These are phyloP conservation scores for Musa balbisiana DNA, from an alignment of 202 grass and related monocot species.

Conservation along the genomic window DNA sequence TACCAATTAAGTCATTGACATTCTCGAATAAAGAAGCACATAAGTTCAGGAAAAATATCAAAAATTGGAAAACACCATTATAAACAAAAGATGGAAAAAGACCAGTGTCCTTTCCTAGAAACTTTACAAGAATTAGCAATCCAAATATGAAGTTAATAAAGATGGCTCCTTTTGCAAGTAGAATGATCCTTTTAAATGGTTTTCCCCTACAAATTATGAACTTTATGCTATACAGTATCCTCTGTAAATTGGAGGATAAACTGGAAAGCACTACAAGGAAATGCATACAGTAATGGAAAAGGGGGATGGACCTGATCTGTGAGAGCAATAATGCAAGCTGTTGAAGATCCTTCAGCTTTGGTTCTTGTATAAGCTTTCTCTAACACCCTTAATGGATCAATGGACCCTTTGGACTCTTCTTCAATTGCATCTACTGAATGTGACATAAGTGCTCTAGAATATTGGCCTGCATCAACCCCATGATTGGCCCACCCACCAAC, in stretches of 20 bases:
- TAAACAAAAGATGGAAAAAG: not conserved
- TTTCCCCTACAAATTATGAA: not conserved
- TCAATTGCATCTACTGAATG: conserved; percentile 13
- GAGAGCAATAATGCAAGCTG: conserved; percentile 14
- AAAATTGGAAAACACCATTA: no score
- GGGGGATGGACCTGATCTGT: not conserved
- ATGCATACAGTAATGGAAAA: not conserved
- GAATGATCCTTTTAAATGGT: not conserved
- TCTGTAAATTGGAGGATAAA: not conserved
- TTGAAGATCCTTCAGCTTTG: conserved; percentile 9
- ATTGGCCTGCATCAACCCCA: conserved; percentile 14
- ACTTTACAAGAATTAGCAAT: not conserved
- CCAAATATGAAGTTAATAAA: not conserved
- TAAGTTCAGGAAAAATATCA: not conserved
- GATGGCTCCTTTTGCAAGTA: not conserved
- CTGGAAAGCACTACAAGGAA: not conserved
- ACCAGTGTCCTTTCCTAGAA: no score
- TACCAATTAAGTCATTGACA: not conserved
- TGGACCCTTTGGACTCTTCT: conserved; percentile 10
- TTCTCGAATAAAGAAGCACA: not conserved
- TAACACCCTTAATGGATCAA: conserved; percentile 16
- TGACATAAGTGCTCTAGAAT: conserved; percentile 6
- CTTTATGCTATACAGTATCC: not conserved
- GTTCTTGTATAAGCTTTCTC: conserved; percentile 15
- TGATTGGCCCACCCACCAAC: conserved; percentile 14